Evolutionary conservation across 495 filamentous ascomycete species (phyloP), one percentile per base, ranked within the genome.

Genomic region (Aspergillus bertholletiae): DNA sequence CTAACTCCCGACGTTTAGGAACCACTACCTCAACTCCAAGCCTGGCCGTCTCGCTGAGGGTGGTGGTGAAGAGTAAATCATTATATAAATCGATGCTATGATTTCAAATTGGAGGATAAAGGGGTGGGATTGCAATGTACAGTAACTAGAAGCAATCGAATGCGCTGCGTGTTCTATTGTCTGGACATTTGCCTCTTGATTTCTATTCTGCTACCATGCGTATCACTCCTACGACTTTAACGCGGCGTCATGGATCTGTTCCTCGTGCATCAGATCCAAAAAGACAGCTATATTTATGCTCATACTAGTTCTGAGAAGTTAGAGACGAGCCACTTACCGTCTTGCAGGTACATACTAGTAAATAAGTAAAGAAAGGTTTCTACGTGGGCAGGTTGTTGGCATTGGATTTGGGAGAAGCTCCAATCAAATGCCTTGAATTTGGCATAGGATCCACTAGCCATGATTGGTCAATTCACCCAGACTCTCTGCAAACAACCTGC

Each of bases 1-100:
- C 57, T 58, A 28, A 57, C 54, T 3, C 32, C 50, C 13, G 24
- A 21, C 17, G 23, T 43, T 22, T 53, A 96, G 92, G 71, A 96
- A 96, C 78, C 81, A 95, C 65, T 94, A 86, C 77, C 79, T 94
- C 61, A 94, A 95, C 82, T 94, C 89, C 64, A 96, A 96, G 83
- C 79, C 81, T 39, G 92, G 92, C 41, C 88, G 89, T 56, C 75
- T 81, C 49, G 64, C 66, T 18, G 70, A 72, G 67, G 64, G 60
- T 61, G 67, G 55, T 59, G 66, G 54, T 49, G 67, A 68, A 0
- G 68, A 74, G 59, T 77, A 75, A 74, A 72, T 64, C 47, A 20
- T 22, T 23, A 49, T 52, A 46, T 30, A n/a, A 49, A 40, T n/a
- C 30, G 7, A 17, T 15, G 20, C 3, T 0, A 20, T 39, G 35